Evolutionary conservation across 2,329 filamentous ascomycete species (phyloP).

Genomic region (Aspergillus melleus): DNA sequence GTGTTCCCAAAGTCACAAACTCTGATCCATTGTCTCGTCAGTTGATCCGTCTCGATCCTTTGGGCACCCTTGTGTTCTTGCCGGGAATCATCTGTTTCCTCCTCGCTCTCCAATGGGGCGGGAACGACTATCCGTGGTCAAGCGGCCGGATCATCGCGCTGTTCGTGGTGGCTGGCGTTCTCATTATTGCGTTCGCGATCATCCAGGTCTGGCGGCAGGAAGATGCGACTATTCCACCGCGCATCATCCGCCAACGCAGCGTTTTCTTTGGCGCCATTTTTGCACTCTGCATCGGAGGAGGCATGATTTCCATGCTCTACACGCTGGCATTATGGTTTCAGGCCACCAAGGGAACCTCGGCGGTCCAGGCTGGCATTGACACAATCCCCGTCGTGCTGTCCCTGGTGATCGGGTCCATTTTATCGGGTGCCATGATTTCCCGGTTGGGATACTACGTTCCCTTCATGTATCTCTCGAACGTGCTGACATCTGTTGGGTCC

Average conservation of each 20-base stretch:
- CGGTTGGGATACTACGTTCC: slow-evolving; percentile 12
- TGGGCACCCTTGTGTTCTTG: neutral
- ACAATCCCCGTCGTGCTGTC: slow-evolving; percentile 1
- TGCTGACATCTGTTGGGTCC: neutral
- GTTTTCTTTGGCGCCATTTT: neutral
- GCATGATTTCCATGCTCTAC: neutral
- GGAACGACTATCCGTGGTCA: neutral
- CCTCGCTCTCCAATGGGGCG: neutral
- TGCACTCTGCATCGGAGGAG: neutral
- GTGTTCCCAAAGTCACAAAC: neutral
- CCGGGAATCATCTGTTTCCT: neutral
- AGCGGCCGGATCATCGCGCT: neutral
- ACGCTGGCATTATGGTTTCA: slow-evolving; percentile 3
- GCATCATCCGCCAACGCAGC: neutral
- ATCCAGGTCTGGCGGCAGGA: neutral
- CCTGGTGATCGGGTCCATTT: neutral
- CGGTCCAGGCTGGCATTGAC: neutral
- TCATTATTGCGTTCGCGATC: neutral
- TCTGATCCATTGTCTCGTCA: neutral
- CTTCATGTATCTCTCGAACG: neutral
- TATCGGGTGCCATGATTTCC: neutral
- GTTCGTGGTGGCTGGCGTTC: neutral
- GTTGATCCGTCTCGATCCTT: neutral
- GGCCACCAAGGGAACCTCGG: neutral
- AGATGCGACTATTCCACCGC: neutral